A percentile compares a stretch with the other conserved stretches of the same genome.
Conservation (phyloP, 108 stramenopile species). For the Conticribra guillardii region DNA sequence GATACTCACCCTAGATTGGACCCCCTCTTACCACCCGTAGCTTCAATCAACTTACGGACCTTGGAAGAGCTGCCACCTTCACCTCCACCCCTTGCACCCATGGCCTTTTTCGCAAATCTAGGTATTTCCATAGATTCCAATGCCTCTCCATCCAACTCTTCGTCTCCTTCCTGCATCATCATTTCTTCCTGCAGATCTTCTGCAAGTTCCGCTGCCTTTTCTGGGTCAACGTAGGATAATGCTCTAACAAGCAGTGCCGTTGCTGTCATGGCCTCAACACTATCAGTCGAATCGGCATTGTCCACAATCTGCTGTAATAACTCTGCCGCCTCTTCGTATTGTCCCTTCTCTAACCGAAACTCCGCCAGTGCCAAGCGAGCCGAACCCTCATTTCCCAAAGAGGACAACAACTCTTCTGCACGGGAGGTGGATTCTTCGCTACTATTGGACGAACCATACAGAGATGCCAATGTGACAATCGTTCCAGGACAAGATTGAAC, state of each 20-base stretch:
- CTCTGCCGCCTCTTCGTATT: constrained; percentile 62
- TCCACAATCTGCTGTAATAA: constrained; percentile 49
- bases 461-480: constrained; percentile 57
- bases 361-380: constrained; percentile 51
- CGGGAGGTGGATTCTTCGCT: constrained; percentile 7
- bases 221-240: constrained; percentile 56
- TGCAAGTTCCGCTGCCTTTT: constrained; percentile 42
- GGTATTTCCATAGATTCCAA: constrained; percentile 75
- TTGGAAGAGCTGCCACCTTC: constrained; percentile 15
- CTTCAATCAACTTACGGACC: constrained; percentile 44
- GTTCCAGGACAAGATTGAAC: constrained; percentile 61
- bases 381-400: constrained; percentile 21
- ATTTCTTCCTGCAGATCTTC: constrained; percentile 28
- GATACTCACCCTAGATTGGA: constrained; percentile 21
- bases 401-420: constrained; percentile 31
- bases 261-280: constrained; percentile 26
- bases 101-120: constrained; percentile 47
- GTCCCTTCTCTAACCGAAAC: constrained; percentile 53
- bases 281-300: constrained; percentile 24
- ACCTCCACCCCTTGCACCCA: constrained; percentile 13
- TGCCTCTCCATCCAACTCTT: constrained; percentile 55
- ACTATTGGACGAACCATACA: constrained; percentile 39
- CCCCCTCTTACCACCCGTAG: constrained; percentile 36
- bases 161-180: constrained; percentile 11
- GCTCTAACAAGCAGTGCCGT: constrained; percentile 64